These are phyloP conservation scores for Canna indica DNA, from an alignment of 176 grass and related monocot genomes.

Conservation along the genomic window DNA sequence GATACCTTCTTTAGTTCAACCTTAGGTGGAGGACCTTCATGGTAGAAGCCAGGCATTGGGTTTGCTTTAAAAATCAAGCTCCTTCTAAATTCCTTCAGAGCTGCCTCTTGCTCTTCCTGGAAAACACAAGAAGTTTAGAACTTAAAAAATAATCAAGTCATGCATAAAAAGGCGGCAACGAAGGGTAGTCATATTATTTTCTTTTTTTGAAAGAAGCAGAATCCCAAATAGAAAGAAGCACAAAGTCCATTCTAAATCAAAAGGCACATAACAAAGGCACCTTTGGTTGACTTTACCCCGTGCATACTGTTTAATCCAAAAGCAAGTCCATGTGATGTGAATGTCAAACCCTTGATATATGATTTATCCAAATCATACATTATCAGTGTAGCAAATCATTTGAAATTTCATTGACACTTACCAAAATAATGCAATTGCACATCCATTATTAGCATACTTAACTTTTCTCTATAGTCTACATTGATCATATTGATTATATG, in stretches of 20 bases:
- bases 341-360: too few relatives aligned
- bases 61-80: constrained; percentile 78
- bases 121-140: constrained; percentile 10
- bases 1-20: constrained; percentile 94
- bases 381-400: too few relatives aligned
- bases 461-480: too few relatives aligned
- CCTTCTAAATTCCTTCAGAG: constrained; percentile 81
- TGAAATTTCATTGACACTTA: too few relatives aligned
- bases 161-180: background rate
- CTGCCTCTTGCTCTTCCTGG: constrained; percentile 91
- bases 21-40: constrained; percentile 69
- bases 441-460: too few relatives aligned
- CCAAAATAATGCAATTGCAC: too few relatives aligned
- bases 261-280: too few relatives aligned
- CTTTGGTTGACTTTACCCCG: too few relatives aligned
- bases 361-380: too few relatives aligned
- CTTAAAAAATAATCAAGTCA: background rate
- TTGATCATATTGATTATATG: too few relatives aligned
- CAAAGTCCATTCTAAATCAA: background rate
- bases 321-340: too few relatives aligned
- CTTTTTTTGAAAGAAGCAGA: background rate
- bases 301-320: too few relatives aligned
- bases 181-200: background rate
- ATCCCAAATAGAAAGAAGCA: background rate
- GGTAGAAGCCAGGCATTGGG: constrained; percentile 92